Percentiles rank a stretch among this genome's conserved stretches.
phyloP scores from a whole-genome alignment of 345 rosid genomes.

The Citrus hindsii region DNA sequence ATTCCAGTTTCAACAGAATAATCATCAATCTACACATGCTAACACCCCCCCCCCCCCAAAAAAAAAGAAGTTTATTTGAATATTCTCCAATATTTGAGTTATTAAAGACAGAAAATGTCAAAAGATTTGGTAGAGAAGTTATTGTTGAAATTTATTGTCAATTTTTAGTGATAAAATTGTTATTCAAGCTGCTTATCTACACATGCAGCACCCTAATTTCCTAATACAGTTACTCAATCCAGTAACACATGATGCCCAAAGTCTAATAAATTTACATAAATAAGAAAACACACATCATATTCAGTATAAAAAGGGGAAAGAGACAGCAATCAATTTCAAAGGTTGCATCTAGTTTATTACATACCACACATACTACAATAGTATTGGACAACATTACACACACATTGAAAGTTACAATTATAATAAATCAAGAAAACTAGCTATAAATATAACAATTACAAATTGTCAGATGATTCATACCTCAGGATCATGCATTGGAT shows the following conservation, averaged over 20 bases:
- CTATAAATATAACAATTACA: neutral
- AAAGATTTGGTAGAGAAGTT: neutral
- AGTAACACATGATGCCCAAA: neutral
- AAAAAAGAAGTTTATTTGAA: neutral
- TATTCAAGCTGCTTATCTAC: neutral
- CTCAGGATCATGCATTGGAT: conserved; percentile 30
- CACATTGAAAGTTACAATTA: neutral
- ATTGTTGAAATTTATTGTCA: neutral
- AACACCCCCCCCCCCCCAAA: neutral
- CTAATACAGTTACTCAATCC: neutral
- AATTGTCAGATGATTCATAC: conserved; percentile 19
- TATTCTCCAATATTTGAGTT: neutral
- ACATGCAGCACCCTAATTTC: neutral
- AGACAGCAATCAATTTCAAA: neutral
- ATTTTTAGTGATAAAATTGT: neutral
- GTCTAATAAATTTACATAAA: neutral
- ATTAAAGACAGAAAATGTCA: neutral
- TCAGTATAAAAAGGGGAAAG: neutral
- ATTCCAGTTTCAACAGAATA: neutral
- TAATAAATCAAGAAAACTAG: neutral
- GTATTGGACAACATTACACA: neutral
- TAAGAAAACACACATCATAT: neutral
- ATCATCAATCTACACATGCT: neutral
- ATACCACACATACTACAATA: neutral
- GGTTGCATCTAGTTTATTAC: neutral